These are phyloP conservation scores for Aspergillus incahuasiensis DNA, from an alignment of 495 filamentous ascomycete species.

Conservation along the genomic window DNA sequence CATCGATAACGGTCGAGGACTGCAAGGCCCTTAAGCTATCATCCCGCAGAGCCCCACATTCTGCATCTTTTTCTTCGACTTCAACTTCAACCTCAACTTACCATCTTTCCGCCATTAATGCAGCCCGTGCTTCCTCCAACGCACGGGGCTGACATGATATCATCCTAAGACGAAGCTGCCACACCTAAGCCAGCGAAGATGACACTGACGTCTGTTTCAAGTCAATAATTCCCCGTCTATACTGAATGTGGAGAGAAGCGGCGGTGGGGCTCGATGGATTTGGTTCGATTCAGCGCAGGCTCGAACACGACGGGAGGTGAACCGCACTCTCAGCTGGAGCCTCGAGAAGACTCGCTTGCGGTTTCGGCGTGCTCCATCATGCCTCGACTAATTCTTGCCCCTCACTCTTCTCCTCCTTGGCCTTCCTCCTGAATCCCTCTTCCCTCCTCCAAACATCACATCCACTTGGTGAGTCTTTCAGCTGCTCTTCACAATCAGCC, in stretches of 20 bases:
- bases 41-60: neutral
- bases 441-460: neutral
- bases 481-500: neutral
- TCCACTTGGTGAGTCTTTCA: slow-evolving; percentile 2
- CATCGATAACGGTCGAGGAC: neutral
- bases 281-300: neutral
- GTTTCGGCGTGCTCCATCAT: slow-evolving; percentile 1
- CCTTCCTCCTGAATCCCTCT: neutral
- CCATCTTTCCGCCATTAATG: neutral
- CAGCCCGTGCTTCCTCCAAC: neutral
- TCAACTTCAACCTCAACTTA: neutral
- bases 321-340: neutral
- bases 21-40: neutral
- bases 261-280: slow-evolving; percentile 1
- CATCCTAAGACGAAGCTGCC: neutral
- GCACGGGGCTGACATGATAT: neutral
- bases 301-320: neutral
- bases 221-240: neutral
- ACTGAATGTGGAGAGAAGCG: slow-evolving; percentile 5
- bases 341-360: slow-evolving; percentile 1
- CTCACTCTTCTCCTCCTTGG: neutral
- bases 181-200: neutral
- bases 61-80: neutral
- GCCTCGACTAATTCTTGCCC: neutral
- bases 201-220: neutral